A percentile compares a stretch with the other conserved stretches of the same genome.
phyloP scores from a whole-genome alignment of 805 yeast genomes.

The Saccharomycopsis capsularis region DNA sequence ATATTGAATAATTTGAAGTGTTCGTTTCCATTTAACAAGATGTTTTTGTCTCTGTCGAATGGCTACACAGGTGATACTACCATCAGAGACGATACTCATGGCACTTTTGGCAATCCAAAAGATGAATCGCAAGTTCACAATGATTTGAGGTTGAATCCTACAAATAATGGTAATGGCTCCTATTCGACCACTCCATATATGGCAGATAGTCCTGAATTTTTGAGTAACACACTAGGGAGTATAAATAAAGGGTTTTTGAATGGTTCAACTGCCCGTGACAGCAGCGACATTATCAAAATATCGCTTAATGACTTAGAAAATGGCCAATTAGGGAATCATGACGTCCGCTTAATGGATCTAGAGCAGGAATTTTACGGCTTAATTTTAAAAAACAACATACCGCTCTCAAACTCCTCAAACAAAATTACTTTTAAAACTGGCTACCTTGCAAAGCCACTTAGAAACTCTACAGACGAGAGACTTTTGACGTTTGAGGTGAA shows the following conservation, averaged over 20 bases:
- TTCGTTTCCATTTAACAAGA: conserved; percentile 30
- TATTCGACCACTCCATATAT: not conserved
- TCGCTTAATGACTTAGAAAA: conserved; percentile 21
- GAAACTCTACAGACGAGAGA: conserved; percentile 25
- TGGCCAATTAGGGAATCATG: conserved; percentile 20
- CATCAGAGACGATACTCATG: not conserved
- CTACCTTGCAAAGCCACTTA: conserved; percentile 43
- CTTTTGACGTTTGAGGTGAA: conserved; percentile 51
- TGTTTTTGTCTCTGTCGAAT: conserved; percentile 23
- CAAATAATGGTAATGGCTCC: not conserved
- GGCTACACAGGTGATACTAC: not conserved
- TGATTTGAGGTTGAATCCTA: not conserved
- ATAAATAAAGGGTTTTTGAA: not conserved
- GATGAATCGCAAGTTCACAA: not conserved
- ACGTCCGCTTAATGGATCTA: conserved; percentile 40
- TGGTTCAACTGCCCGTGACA: conserved; percentile 16
- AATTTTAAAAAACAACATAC: conserved; percentile 52
- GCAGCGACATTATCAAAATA: conserved; percentile 10
- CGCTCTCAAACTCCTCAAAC: conserved; percentile 63
- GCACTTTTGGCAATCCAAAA: not conserved
- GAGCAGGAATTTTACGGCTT: conserved; percentile 48
- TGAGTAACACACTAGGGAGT: no score
- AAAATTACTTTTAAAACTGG: conserved; percentile 68
- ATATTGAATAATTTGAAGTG: conserved; percentile 30
- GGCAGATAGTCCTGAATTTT: conserved; percentile 13